These are phyloP conservation scores for Solanum aculeatissimum DNA, from an alignment of 305 asterid genomes.

Conservation along the genomic window DNA sequence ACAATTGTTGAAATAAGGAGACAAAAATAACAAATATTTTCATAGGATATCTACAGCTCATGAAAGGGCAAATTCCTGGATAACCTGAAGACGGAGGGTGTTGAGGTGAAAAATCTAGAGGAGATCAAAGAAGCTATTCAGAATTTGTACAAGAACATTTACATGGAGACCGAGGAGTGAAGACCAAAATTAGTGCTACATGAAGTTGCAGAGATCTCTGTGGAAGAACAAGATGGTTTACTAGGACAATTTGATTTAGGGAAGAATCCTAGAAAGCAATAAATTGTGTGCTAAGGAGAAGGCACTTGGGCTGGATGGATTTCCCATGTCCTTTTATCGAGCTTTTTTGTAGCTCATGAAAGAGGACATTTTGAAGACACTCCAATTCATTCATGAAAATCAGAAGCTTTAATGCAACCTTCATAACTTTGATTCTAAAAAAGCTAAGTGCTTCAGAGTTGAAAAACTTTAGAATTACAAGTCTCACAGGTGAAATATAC, in stretches of 20 bases:
- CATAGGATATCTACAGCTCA: not conserved
- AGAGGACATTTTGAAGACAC: not conserved
- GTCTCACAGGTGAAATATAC: not conserved
- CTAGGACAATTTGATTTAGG: not conserved
- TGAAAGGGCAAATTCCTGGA: not conserved
- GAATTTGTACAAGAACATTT: not conserved
- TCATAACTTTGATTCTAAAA: not conserved
- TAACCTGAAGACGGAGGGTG: not conserved
- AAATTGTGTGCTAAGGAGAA: not conserved
- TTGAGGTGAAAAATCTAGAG: not conserved
- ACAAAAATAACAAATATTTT: not conserved
- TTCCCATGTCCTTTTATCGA: not conserved
- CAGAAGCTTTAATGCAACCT: not conserved
- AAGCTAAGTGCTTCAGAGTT: not conserved
- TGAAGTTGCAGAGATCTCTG: not conserved
- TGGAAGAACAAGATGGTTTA: not conserved
- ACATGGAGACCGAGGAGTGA: not conserved
- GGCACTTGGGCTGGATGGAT: not conserved
- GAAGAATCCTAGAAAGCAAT: not conserved
- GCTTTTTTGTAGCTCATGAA: not conserved
- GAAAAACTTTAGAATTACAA: not conserved
- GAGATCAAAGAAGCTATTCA: not conserved
- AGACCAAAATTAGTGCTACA: not conserved
- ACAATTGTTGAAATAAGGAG: not conserved
- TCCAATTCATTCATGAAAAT: not conserved